Conservation (phyloP, 805 yeast genomes). For the Dipodascopsis tothii region DNA sequence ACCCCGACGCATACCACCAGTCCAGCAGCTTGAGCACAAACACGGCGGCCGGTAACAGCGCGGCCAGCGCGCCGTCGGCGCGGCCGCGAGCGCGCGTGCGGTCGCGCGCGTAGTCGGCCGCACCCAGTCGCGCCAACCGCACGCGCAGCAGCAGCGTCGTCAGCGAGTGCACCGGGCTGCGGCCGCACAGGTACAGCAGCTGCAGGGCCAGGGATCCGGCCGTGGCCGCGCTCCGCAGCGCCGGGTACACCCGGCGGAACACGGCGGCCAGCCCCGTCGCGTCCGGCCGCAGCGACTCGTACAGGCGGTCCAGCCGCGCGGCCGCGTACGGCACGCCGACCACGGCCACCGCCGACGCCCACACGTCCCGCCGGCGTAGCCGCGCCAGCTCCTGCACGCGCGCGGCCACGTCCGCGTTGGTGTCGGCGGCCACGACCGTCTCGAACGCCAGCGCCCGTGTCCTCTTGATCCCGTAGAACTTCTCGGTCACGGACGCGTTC, state of each 20-base stretch:
- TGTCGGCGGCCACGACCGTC: conserved; percentile 27
- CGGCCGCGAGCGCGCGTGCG: conserved; percentile 1
- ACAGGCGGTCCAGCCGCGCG: conserved; percentile 58
- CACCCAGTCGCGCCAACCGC: conserved; percentile 48
- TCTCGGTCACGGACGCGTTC: conserved; percentile 85
- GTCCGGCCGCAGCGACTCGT: conserved; percentile 57
- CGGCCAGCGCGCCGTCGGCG: conserved; percentile 26
- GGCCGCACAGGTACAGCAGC: conserved; percentile 60
- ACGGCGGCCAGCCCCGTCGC: conserved; percentile 30
- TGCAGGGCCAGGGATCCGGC: conserved; percentile 50
- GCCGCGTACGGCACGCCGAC: conserved; percentile 61
- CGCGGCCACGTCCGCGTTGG: conserved; percentile 22
- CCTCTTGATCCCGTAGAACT: conserved; percentile 82
- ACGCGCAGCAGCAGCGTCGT: conserved; percentile 55
- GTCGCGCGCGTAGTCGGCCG: not conserved
- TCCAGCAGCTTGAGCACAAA: conserved; percentile 77
- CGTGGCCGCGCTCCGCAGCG: conserved; percentile 41
- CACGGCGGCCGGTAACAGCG: conserved; percentile 69
- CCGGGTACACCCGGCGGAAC: conserved; percentile 55
- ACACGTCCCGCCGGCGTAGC: conserved; percentile 47
- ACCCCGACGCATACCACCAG: conserved; percentile 84
- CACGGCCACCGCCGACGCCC: conserved; percentile 41
- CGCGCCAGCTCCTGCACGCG: conserved; percentile 38
- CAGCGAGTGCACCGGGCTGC: conserved; percentile 53
- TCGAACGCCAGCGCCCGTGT: conserved; percentile 32